A percentile compares a stretch with the other conserved stretches of the same genome.
Conservation (phyloP, 2,329 filamentous ascomycete genomes). For the Alternaria arborescens region DNA sequence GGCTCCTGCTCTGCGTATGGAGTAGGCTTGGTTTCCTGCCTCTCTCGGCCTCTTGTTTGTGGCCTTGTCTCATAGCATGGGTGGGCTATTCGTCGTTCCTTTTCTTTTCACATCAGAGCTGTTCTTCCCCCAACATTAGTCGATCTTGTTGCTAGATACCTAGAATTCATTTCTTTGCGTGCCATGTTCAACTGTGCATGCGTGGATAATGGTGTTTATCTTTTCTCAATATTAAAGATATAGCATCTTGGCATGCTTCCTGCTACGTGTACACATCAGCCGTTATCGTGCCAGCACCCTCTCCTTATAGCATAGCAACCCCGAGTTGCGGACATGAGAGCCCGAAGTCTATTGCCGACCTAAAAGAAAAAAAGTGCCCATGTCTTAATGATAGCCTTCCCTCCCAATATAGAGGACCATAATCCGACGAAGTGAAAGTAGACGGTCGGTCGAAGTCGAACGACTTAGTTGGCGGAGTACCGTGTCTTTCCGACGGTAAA, state of each 20-base stretch:
- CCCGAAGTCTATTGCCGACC: slow-evolving; percentile 30
- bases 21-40: slow-evolving; percentile 14
- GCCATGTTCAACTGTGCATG: background rate
- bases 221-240: slow-evolving; percentile 16
- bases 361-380: slow-evolving; percentile 24
- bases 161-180: background rate
- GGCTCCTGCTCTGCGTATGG: slow-evolving; percentile 33
- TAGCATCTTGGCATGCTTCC: slow-evolving; percentile 9
- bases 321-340: slow-evolving; percentile 23
- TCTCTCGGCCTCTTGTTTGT: background rate
- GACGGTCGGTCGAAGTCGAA: background rate
- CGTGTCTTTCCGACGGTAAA: slow-evolving; percentile 84
- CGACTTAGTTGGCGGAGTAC: slow-evolving; percentile 42
- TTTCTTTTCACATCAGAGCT: background rate
- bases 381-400: slow-evolving; percentile 20
- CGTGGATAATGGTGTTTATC: background rate
- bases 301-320: slow-evolving; percentile 22
- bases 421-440: slow-evolving; percentile 10
- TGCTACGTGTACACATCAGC: slow-evolving; percentile 32
- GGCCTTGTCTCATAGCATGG: background rate
- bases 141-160: background rate
- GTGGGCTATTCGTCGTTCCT: slow-evolving; percentile 3
- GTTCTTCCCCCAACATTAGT: background rate
- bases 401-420: slow-evolving; percentile 7
- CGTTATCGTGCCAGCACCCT: slow-evolving; percentile 15